Evolutionary conservation across 2,329 filamentous ascomycete genomes (phyloP), one percentile per base, ranked within the genome.

Genomic region (Phoma sp.): DNA sequence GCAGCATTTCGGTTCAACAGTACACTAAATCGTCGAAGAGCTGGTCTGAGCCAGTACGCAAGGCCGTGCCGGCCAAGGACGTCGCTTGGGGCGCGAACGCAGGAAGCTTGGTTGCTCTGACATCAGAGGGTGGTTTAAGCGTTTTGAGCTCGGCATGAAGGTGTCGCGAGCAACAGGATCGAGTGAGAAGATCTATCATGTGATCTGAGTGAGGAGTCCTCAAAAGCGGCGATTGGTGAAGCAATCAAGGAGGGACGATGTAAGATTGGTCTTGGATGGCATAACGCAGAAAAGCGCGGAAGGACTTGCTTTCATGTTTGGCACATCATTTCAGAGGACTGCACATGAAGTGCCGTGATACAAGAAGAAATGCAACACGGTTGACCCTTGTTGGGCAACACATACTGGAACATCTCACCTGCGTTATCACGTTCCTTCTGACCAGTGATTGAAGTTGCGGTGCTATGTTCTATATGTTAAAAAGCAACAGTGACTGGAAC

Each of bases 1-100:
- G 88, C 39, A 92, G 92, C 25, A 80, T 97, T 41, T 91, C 90
- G 5, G 91, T 99, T 36, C 91, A 95, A 75, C 90, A 96, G 69
- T 99, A 96, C 77, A 84, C 85, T 60, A 99, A 98, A 83, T 81
- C 87, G 47, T 84, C 86, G 58, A 99, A 96, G 84, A 83, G 84
- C 54, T 99, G 95, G 95, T 89, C 87, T 39, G 92, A 97, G 80
- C 88, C 90, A 9, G 81, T 97, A 63, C 85, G 89, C 67, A 91
- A 85, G 72, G 90, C 89, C 2, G 84, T 92, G 22, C 84, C 89
- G 15, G 88, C 89, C 0, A 85, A 88, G 27, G 86, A 88, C 19
- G 82, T 96, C 43, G 82, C 84, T 57, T 99, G 94, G 94, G 92
- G 91, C 7, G 78, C 83, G 22, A 83, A 85, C 44, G 94, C 89